Base-by-base conservation (phyloP, 805 yeast genomes). In the Candida adriatica region DNA sequence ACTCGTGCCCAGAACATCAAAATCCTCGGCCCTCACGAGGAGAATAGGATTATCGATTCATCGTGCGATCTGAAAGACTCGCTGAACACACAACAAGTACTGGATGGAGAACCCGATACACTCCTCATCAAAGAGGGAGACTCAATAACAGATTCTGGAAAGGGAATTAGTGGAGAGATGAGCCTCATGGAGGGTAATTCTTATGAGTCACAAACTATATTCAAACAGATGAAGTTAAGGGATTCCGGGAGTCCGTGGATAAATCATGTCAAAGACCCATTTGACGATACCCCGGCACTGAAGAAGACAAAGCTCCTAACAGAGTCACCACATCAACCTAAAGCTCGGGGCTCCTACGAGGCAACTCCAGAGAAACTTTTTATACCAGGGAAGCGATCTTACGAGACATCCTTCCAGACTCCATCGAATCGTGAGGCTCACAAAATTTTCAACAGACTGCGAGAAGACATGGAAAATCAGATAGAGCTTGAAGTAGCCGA, bases 231-330 rank as follows among this genome's bases (percentile, higher is more conserved):
- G 10, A 31, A 34, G 20, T 20, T 41, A 16, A 26, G 18, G 3
- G 35, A 42, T 13, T 18, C 42, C 3, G 39, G 39, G 13, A 43
- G 45, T n/a, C 50, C 56, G 4, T 48, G 52, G 46, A 31, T 61
- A 13, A 49, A 44, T 15, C 53, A 52, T 19, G 44, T 62, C 13
- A 46, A 40, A 17, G 53, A 65, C 36, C 70, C 70, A 6, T 65
- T 65, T 38, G 58, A 53, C 19, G 52, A 47, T 9, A 49, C 55
- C 1, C 51, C 53, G 5, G 17, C 26, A 7, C 22, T 9, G 18
- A 23, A 29, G 21, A 41, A 34, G 24, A 20, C 22, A n/a, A 28
- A 18, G n/a, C 30, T 33, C 14, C 18, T 43, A 14, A 36, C 34
- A 5, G 29, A 38, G 28, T 34, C 42, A 4, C 45, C 45, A n/a